phyloP scores from a whole-genome alignment of 2,329 filamentous ascomycete genomes.

The Rugonectria rugulosa region DNA sequence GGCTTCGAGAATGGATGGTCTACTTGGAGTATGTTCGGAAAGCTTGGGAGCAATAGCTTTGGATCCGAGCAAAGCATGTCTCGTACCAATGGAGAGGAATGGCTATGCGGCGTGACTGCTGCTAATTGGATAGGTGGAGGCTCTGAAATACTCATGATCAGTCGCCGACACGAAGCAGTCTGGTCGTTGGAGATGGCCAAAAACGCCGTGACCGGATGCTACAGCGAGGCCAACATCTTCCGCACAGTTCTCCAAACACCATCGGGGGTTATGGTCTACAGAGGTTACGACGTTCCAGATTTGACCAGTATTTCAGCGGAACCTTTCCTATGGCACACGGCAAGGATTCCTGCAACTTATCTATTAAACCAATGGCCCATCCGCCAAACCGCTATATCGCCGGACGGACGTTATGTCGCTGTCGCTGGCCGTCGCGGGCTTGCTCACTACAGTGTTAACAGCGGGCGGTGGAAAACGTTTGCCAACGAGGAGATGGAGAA shows the following conservation, averaged over 20 bases:
- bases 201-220: slow-evolving; percentile 91
- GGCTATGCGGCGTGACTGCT: slow-evolving; percentile 80
- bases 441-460: slow-evolving; percentile 94
- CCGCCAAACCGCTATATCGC: slow-evolving; percentile 82
- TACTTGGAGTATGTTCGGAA: slow-evolving; percentile 97
- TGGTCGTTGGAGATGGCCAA: slow-evolving; percentile 93
- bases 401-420: slow-evolving; percentile 92
- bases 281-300: slow-evolving; percentile 90
- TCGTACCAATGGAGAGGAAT: slow-evolving; percentile 76
- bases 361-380: slow-evolving; percentile 95
- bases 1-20: slow-evolving; percentile 94
- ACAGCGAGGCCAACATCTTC: slow-evolving; percentile 89
- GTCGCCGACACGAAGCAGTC: slow-evolving; percentile 75
- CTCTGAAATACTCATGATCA: slow-evolving; percentile 81
- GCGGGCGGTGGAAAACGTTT: slow-evolving; percentile 96
- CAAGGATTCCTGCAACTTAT: slow-evolving; percentile 84
- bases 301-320: slow-evolving; percentile 92
- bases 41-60: slow-evolving; percentile 86
- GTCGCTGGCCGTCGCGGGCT: slow-evolving; percentile 93
- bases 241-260: slow-evolving; percentile 89
- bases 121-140: slow-evolving; percentile 89
- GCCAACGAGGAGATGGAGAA: slow-evolving; percentile 81
- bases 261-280: slow-evolving; percentile 88
- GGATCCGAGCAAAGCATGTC: slow-evolving; percentile 70
- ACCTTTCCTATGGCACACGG: slow-evolving; percentile 92